Evolutionary conservation across 805 yeast species (phyloP).

Genomic region (Wickerhamiella azymoides): DNA sequence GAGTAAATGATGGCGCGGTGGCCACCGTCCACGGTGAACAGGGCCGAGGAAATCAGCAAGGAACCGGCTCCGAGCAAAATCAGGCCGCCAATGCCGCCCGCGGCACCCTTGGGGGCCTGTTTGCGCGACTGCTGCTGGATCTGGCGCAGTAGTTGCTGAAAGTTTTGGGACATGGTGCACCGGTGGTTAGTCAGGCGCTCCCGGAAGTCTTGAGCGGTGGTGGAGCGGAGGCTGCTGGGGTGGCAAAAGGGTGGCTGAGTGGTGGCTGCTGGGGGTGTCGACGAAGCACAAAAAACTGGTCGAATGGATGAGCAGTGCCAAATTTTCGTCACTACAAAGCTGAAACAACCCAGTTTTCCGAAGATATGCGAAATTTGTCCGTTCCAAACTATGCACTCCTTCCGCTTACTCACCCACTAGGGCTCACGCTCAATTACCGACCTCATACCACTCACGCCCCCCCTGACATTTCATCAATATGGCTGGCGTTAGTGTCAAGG

Average conservation of each 20-base stretch:
- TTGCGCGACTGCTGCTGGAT: conserved; percentile 10
- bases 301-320: no score
- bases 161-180: conserved; percentile 5
- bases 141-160: conserved; percentile 5
- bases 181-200: not conserved
- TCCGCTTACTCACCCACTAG: not conserved
- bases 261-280: no score
- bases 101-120: conserved; percentile 34
- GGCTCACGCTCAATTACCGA: not conserved
- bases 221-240: not conserved
- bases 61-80: conserved; percentile 46
- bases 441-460: not conserved
- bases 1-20: conserved; percentile 93
- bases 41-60: conserved; percentile 36
- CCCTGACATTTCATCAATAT: conserved; percentile 12
- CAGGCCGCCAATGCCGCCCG: conserved; percentile 51
- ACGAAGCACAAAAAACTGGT: no score
- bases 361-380: no score
- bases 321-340: no score
- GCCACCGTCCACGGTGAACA: conserved; percentile 94
- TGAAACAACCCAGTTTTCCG: no score
- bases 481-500: conserved; percentile 43
- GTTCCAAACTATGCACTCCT: no score
- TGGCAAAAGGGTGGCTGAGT: no score
- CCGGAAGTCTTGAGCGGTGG: not conserved